A percentile compares a stretch with the other conserved stretches of the same genome.
Evolutionary conservation across 768 basidiomycete species (phyloP).

Genomic region (Leucocoprinus sp.): DNA sequence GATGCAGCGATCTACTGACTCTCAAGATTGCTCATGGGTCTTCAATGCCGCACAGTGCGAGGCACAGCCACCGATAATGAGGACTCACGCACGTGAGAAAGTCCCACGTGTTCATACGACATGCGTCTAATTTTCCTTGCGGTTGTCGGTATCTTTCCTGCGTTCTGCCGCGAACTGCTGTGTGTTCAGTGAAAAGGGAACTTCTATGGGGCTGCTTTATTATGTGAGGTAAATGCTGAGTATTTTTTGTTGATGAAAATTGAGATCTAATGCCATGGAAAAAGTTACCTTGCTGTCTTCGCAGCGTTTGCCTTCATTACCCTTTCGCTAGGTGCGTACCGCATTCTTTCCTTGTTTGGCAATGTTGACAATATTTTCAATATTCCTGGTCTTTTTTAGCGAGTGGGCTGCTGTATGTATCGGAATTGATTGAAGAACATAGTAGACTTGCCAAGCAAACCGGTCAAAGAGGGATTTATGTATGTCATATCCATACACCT

Average conservation of each 20-base stretch:
- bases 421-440: conserved; percentile 94
- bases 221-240: conserved; percentile 45
- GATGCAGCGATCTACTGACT: conserved; percentile 46
- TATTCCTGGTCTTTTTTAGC: conserved; percentile 45
- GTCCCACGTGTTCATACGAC: conserved; percentile 8
- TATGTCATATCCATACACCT: conserved; percentile 31
- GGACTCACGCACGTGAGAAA: conserved; percentile 15
- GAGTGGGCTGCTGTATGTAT: conserved; percentile 87
- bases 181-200: conserved; percentile 3
- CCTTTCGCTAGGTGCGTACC: conserved; percentile 73
- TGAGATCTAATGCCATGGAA: conserved; percentile 3
- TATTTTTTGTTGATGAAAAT: not conserved
- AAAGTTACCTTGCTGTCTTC: conserved; percentile 66
- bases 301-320: conserved; percentile 87
- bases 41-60: conserved; percentile 5
- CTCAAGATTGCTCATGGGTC: conserved; percentile 74
- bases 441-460: conserved; percentile 71
- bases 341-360: conserved; percentile 9
- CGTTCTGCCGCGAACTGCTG: not conserved
- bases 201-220: conserved; percentile 44
- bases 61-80: conserved; percentile 9
- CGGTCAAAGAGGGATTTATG: conserved; percentile 85
- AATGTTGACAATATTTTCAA: not conserved
- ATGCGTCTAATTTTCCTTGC: not conserved
- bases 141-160: not conserved